Percentiles rank a stretch among this genome's conserved stretches.
phyloP scores from a whole-genome alignment of 116 monocot genomes.

The Iris pallida region DNA sequence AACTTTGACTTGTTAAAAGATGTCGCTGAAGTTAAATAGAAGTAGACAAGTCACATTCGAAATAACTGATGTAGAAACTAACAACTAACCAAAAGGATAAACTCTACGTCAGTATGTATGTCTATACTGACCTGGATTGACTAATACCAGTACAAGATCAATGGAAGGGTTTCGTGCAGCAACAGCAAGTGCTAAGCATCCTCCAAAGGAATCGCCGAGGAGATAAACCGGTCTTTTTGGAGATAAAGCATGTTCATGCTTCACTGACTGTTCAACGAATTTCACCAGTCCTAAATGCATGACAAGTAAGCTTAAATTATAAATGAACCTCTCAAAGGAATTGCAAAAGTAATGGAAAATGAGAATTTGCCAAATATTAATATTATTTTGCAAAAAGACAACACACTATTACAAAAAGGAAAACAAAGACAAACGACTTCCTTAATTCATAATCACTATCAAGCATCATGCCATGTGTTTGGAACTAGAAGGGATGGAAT shows the following conservation, averaged over 20 bases:
- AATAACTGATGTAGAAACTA: not conserved
- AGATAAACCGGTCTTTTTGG: constrained; percentile 81
- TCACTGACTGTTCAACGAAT: constrained; percentile 63
- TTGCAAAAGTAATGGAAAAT: not conserved
- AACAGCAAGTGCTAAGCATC: constrained; percentile 83
- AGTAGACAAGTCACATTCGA: not conserved
- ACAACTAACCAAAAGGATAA: constrained; percentile 3
- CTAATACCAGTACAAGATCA: constrained; percentile 74
- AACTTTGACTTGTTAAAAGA: constrained; percentile 70
- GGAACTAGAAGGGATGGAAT: too few species aligned
- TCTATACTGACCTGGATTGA: constrained; percentile 74
- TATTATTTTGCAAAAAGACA: too few species aligned
- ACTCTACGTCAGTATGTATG: not conserved
- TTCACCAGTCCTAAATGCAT: constrained; percentile 54
- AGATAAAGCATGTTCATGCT: constrained; percentile 47
- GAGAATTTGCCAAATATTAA: not conserved
- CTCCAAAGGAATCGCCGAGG: constrained; percentile 95
- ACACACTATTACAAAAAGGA: too few species aligned
- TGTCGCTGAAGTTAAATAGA: constrained; percentile 46
- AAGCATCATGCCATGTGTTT: too few species aligned
- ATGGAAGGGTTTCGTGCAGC: constrained; percentile 84
- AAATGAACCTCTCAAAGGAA: not conserved
- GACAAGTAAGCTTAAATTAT: not conserved
- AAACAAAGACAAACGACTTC: too few species aligned
- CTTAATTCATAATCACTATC: too few species aligned